Percentiles rank a stretch among this genome's conserved stretches.
Evolutionary conservation across 176 grass and related monocot genomes (phyloP).

Genomic region (Elymus sibiricus): DNA sequence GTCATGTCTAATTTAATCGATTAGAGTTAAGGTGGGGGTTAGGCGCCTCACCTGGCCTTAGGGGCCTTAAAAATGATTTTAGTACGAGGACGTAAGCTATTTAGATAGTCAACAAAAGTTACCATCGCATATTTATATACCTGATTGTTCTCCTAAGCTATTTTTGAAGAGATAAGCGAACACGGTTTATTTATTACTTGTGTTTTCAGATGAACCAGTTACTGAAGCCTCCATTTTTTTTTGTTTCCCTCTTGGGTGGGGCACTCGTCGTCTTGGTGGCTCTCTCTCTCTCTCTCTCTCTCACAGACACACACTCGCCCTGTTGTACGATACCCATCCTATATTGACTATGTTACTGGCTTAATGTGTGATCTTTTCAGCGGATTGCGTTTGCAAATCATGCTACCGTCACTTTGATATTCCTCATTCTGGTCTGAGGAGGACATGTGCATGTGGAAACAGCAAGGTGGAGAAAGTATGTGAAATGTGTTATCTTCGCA

Average conservation of each 20-base stretch:
- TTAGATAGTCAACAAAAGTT: too few species aligned
- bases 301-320: neutral
- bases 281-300: neutral
- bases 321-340: neutral
- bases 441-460: too few species aligned
- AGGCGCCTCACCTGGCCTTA: too few species aligned
- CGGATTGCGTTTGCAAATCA: neutral
- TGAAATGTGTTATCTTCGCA: too few species aligned
- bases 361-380: neutral
- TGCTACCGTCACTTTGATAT: neutral
- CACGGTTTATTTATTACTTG: neutral
- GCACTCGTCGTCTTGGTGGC: neutral
- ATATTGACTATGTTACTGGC: neutral
- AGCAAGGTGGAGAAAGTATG: too few species aligned
- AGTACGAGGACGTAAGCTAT: too few species aligned
- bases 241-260: neutral
- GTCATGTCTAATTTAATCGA: too few species aligned
- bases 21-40: too few species aligned
- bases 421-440: neutral
- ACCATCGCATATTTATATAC: too few species aligned
- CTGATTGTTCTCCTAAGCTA: neutral
- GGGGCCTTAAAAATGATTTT: too few species aligned
- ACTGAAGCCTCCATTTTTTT: neutral
- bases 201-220: neutral
- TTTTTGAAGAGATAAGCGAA: neutral